A percentile compares a stretch with the other conserved stretches of the same genome.
Evolutionary conservation across 176 grass and related monocot genomes (phyloP).

Genomic region (sorghum (Sorghum bicolor)): DNA sequence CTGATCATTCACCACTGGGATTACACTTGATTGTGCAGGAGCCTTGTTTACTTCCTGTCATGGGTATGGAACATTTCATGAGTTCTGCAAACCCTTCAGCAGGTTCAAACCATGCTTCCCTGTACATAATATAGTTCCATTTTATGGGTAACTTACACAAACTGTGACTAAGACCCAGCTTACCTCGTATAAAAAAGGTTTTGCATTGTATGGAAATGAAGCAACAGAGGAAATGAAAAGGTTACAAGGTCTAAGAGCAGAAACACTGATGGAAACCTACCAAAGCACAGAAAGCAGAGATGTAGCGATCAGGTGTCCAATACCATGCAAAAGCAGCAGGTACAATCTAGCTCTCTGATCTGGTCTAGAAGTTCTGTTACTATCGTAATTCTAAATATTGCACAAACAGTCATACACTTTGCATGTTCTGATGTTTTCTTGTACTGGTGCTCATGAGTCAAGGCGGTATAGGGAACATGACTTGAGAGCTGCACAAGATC

Average conservation of each 20-base stretch:
- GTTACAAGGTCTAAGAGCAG: constrained; percentile 27
- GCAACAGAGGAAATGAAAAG: constrained; percentile 35
- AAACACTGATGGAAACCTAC: constrained; percentile 37
- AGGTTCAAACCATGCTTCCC: constrained; percentile 27
- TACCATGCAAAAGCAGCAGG: constrained; percentile 52
- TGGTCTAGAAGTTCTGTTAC: neutral
- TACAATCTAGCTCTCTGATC: constrained; percentile 13
- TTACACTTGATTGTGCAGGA: constrained; percentile 27
- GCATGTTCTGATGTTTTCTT: neutral
- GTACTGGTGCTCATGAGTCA: neutral
- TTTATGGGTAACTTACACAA: neutral
- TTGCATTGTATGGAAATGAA: neutral
- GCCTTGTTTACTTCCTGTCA: constrained; percentile 13
- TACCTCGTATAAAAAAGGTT: constrained; percentile 29
- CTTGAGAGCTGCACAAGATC: constrained; percentile 43
- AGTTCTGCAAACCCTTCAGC: constrained; percentile 29
- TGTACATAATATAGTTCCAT: neutral
- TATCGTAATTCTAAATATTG: neutral
- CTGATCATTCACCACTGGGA: neutral
- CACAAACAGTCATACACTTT: neutral
- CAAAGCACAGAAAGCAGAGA: constrained; percentile 39
- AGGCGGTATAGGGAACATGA: constrained; percentile 35
- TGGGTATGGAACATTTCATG: constrained; percentile 44
- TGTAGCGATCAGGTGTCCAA: constrained; percentile 40
- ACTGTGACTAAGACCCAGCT: neutral